Evolutionary conservation across 768 basidiomycete genomes (phyloP).

Genomic region (Boletus rubroflammeus): DNA sequence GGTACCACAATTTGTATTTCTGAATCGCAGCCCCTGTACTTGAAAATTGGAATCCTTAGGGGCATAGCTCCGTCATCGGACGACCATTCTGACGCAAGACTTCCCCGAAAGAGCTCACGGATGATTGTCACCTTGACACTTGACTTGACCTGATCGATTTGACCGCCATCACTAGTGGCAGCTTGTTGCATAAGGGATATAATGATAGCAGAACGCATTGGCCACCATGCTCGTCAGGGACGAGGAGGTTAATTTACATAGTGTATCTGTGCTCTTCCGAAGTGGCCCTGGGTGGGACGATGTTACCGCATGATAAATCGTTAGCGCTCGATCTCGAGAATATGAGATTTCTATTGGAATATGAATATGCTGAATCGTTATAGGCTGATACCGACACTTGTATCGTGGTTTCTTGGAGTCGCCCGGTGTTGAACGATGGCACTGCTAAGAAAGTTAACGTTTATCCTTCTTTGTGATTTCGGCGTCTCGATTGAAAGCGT

Average conservation of each 20-base stretch:
- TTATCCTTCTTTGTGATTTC: too few species aligned
- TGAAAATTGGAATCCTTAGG: slow-evolving; percentile 9
- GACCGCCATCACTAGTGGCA: not conserved
- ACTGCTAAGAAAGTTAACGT: too few species aligned
- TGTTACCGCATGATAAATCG: not conserved
- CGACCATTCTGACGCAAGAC: not conserved
- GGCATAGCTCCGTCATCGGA: not conserved
- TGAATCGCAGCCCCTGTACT: not conserved
- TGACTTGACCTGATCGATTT: not conserved
- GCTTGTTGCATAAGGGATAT: not conserved
- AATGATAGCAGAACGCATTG: too few species aligned
- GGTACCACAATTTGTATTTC: slow-evolving; percentile 13
- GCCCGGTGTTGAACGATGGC: too few species aligned
- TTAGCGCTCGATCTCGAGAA: slow-evolving; percentile 10
- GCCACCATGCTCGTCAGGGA: not conserved
- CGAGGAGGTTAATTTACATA: not conserved
- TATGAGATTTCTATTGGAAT: slow-evolving; percentile 2
- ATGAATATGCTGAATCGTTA: too few species aligned
- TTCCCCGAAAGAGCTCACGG: too few species aligned
- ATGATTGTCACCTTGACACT: not conserved
- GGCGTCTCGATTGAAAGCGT: too few species aligned
- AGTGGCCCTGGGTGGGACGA: not conserved
- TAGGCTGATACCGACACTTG: too few species aligned
- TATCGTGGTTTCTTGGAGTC: too few species aligned
- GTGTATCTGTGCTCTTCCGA: not conserved